phyloP scores from a whole-genome alignment of 1,139 yeast species.

The Lodderomyces theae region DNA sequence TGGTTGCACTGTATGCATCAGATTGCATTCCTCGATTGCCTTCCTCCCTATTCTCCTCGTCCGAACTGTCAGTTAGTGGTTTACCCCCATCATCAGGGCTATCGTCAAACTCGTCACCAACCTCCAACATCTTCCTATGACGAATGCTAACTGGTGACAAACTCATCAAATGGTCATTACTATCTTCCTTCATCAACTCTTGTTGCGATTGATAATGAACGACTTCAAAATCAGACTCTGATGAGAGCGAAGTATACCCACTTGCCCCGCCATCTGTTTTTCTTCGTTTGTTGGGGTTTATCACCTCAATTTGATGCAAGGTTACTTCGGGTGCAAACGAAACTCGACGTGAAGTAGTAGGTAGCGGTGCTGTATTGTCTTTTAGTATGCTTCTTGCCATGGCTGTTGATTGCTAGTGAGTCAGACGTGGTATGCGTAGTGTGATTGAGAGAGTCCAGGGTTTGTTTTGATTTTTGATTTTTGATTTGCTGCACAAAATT shows the following conservation, averaged over 20 bases:
- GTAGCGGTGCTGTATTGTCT: constrained; percentile 25
- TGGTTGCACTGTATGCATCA: not conserved
- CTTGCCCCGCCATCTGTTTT: constrained; percentile 28
- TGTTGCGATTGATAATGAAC: not conserved
- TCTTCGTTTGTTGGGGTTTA: constrained; percentile 24
- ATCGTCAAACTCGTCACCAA: not conserved
- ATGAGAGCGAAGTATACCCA: not conserved
- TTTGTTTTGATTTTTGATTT: constrained; percentile 2
- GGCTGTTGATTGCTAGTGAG: not conserved
- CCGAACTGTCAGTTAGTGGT: constrained; percentile 7
- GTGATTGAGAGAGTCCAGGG: not conserved
- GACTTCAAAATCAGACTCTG: not conserved
- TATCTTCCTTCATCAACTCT: constrained; percentile 1
- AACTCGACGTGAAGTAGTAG: constrained; percentile 46
- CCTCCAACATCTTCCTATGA: not conserved
- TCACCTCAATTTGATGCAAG: constrained; percentile 57
- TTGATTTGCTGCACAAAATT: not conserved
- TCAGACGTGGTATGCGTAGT: not conserved
- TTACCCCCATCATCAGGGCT: constrained; percentile 5
- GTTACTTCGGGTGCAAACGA: constrained; percentile 80
- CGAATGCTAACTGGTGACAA: not conserved
- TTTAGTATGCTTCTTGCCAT: constrained; percentile 27
- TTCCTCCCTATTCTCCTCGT: constrained; percentile 1
- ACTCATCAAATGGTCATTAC: constrained; percentile 1
- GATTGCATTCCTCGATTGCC: not conserved